Evolutionary conservation across 2,329 filamentous ascomycete species (phyloP).

Genomic region (Purpureocillium lavendulum): DNA sequence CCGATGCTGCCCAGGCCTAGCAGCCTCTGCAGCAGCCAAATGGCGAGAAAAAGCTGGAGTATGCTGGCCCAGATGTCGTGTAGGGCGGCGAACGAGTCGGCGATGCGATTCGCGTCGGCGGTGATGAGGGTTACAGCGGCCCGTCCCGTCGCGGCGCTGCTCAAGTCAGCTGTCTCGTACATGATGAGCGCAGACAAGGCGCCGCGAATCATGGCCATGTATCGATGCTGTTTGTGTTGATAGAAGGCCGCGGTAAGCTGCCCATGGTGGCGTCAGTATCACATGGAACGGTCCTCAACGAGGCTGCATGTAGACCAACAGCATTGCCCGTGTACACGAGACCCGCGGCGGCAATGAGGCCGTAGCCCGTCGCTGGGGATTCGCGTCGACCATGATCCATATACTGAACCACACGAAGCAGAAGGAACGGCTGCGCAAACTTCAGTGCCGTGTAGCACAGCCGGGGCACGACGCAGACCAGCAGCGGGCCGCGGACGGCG

Average conservation of each 20-base stretch:
- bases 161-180: constrained; percentile 16
- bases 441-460: constrained; percentile 12
- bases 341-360: constrained; percentile 10
- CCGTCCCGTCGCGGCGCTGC: constrained; percentile 20
- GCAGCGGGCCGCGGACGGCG: not conserved
- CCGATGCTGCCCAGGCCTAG: constrained; percentile 35
- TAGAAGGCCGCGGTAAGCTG: constrained; percentile 12
- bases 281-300: too few species aligned
- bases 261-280: too few species aligned
- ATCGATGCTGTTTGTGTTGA: constrained; percentile 17
- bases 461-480: constrained; percentile 1
- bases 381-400: not conserved
- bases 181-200: constrained; percentile 16
- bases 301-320: constrained; percentile 1
- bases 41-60: constrained; percentile 33
- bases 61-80: constrained; percentile 32
- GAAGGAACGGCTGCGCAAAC: constrained; percentile 14
- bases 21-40: constrained; percentile 35
- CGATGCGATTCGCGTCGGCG: constrained; percentile 32
- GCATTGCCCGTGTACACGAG: constrained; percentile 10
- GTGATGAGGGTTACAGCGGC: constrained; percentile 35
- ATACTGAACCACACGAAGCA: constrained; percentile 4
- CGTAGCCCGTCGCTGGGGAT: constrained; percentile 4
- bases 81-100: constrained; percentile 21
- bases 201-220: constrained; percentile 19